These are phyloP conservation scores for Gossypium bickii DNA, from an alignment of 345 rosid species.

Conservation along the genomic window DNA sequence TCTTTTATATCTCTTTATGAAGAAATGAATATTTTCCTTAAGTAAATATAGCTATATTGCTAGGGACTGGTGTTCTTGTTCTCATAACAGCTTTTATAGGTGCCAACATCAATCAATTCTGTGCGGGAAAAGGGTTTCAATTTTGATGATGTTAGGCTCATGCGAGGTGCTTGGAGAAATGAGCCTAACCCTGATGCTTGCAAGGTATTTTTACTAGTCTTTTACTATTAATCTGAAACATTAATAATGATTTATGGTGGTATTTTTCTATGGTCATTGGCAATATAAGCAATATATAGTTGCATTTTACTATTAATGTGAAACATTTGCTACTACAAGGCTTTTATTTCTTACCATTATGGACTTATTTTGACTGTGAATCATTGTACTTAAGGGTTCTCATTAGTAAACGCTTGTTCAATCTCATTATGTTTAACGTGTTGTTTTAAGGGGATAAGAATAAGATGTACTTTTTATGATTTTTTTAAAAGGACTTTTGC, in stretches of 20 bases:
- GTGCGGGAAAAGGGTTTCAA: constrained; percentile 85
- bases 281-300: background rate
- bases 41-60: background rate
- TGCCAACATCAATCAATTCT: constrained; percentile 41
- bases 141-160: constrained; percentile 87
- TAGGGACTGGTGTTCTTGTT: constrained; percentile 1
- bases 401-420: background rate
- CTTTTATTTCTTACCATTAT: background rate
- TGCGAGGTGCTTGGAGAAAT: constrained; percentile 99
- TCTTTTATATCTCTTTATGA: constrained; percentile 9
- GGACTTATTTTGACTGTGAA: background rate
- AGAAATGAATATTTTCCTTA: background rate
- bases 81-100: constrained; percentile 36
- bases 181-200: constrained; percentile 87
- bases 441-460: background rate
- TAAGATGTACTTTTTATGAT: background rate
- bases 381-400: background rate
- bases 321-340: background rate
- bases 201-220: constrained; percentile 48
- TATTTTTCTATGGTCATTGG: constrained; percentile 12
- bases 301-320: background rate
- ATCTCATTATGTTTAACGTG: background rate
- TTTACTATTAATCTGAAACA: background rate
- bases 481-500: background rate
- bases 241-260: background rate